Conservation (phyloP, 2,329 filamentous ascomycete species). For the Fusarium secorum region DNA sequence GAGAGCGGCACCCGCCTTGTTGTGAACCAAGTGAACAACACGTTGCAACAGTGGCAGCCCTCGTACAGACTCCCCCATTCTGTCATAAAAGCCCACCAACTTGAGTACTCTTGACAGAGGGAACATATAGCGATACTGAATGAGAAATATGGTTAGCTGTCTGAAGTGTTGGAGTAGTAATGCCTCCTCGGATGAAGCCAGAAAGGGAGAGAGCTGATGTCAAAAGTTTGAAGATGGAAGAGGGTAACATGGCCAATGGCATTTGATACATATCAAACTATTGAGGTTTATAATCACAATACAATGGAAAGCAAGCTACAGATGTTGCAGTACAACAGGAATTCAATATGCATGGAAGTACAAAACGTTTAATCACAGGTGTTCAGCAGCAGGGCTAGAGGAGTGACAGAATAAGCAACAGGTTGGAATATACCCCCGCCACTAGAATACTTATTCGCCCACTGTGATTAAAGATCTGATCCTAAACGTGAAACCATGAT, state of each 20-base stretch:
- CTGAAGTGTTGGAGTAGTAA: not conserved
- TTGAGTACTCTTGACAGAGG: accelerated
- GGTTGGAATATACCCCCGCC: not conserved
- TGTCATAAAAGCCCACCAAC: too few relatives aligned
- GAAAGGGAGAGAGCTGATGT: not conserved
- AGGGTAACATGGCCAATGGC: not conserved
- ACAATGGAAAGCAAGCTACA: not conserved
- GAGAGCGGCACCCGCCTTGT: accelerated
- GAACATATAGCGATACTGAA: accelerated
- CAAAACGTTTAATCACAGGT: not conserved
- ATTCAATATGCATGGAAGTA: not conserved
- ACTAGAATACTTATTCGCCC: not conserved
- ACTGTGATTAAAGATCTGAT: not conserved
- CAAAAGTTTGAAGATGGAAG: not conserved
- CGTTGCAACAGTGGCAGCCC: not conserved
- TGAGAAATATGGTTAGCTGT: accelerated
- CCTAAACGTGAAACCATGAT: too few relatives aligned
- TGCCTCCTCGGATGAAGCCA: not conserved
- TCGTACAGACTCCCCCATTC: not conserved
- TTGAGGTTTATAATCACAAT: not conserved
- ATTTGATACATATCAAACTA: not conserved
- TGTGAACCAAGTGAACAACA: not conserved
- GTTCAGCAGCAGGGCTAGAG: not conserved
- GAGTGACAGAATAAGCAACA: not conserved
- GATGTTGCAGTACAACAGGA: not conserved